Evolutionary conservation across 2,329 filamentous ascomycete genomes (phyloP).

Genomic region (Penicillium sp.): DNA sequence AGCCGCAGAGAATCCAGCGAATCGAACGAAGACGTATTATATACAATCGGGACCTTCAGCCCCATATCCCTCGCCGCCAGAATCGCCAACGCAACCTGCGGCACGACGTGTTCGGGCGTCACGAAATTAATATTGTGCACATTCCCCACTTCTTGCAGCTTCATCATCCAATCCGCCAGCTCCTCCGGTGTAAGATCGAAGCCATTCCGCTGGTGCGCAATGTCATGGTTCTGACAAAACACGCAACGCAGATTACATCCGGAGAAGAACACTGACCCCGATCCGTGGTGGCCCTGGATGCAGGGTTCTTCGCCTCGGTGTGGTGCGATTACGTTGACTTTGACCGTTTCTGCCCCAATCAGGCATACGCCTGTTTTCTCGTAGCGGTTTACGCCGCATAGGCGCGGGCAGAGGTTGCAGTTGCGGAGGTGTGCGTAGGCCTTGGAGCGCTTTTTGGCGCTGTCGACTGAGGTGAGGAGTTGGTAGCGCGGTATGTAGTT

Average conservation of each 20-base stretch:
- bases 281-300: conserved; percentile 76
- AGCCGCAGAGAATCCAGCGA: conserved; percentile 67
- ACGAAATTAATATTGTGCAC: conserved; percentile 91
- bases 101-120: conserved; percentile 81
- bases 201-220: conserved; percentile 75
- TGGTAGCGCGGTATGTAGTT: conserved; percentile 72
- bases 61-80: conserved; percentile 68
- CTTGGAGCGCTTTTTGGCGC: conserved; percentile 66
- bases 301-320: conserved; percentile 84
- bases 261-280: conserved; percentile 76
- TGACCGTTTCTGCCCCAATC: conserved; percentile 67
- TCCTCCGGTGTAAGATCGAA: conserved; percentile 75
- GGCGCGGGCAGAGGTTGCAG: conserved; percentile 76
- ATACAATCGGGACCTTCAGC: conserved; percentile 69
- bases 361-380: conserved; percentile 74
- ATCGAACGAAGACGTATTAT: conserved; percentile 82
- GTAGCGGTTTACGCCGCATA: conserved; percentile 76
- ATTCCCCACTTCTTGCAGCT: conserved; percentile 71
- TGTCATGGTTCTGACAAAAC: conserved; percentile 77
- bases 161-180: conserved; percentile 76
- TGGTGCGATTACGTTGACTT: conserved; percentile 79
- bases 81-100: conserved; percentile 74
- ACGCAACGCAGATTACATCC: conserved; percentile 73
- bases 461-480: conserved; percentile 63
- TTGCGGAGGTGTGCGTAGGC: conserved; percentile 72